These are phyloP conservation scores for Botrytis elliptica DNA, from an alignment of 2,329 filamentous ascomycete genomes.

Conservation along the genomic window DNA sequence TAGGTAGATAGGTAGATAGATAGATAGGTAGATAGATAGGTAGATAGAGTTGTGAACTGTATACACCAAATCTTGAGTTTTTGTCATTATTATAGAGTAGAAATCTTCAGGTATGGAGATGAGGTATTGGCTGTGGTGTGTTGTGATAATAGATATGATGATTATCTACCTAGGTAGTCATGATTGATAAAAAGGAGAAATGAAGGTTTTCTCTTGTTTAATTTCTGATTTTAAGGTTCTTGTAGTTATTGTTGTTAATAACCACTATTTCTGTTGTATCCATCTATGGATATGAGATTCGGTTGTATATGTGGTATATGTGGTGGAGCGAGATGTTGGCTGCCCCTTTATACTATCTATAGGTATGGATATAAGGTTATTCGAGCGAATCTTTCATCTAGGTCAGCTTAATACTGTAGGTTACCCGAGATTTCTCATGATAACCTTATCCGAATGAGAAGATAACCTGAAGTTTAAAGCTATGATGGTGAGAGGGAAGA, in stretches of 20 bases:
- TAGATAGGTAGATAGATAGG: no score
- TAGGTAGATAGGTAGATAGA: no score
- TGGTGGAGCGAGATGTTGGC: not conserved
- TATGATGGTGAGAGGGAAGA: not conserved
- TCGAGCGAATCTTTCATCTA: not conserved
- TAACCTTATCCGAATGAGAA: not conserved
- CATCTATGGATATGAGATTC: no score
- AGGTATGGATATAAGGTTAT: no score
- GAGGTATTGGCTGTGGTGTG: not conserved
- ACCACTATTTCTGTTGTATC: not conserved
- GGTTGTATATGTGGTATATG: not conserved
- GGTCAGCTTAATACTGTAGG: not conserved
- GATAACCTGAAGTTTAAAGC: not conserved
- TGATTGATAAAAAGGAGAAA: not conserved
- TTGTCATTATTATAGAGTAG: not conserved
- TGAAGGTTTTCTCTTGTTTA: not conserved
- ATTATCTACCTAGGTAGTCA: not conserved
- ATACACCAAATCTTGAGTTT: not conserved
- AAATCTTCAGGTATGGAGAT: not conserved
- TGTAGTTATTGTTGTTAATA: not conserved
- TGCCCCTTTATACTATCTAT: not conserved
- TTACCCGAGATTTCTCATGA: not conserved
- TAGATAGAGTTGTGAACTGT: not conserved
- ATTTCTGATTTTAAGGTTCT: not conserved
- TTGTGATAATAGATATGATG: accelerated